Conservation (phyloP, 768 basidiomycete genomes). For the Cystoderma amianthinum region DNA sequence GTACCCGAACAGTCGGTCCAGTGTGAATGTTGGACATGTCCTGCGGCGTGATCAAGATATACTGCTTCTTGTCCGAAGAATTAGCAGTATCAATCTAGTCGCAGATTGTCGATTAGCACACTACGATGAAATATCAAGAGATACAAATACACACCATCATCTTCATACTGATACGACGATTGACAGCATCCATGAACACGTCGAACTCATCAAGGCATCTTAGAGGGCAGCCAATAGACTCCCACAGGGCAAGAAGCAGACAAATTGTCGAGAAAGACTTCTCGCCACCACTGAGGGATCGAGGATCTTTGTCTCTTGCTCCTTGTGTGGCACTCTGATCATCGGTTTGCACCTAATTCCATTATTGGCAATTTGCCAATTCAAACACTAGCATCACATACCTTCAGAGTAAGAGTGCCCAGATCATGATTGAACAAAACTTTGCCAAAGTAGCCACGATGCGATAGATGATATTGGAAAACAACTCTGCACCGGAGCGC, state of each 20-base stretch:
- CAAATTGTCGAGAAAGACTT: conserved; percentile 97
- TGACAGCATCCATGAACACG: conserved; percentile 95
- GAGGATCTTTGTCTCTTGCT: conserved; percentile 72
- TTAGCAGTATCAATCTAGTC: conserved; percentile 84
- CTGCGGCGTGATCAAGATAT: conserved; percentile 94
- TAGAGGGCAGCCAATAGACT: conserved; percentile 89
- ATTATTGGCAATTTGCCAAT: conserved; percentile 2
- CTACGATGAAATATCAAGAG: background rate
- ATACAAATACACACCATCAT: conserved; percentile 67
- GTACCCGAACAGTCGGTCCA: conserved; percentile 66
- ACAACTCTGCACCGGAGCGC: conserved; percentile 81
- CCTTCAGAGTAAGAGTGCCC: conserved; percentile 60
- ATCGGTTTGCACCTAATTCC: conserved; percentile 69
- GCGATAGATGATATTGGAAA: conserved; percentile 75
- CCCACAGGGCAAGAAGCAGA: conserved; percentile 91
- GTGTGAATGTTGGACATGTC: conserved; percentile 73
- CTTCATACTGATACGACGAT: conserved; percentile 87
- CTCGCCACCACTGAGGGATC: conserved; percentile 87
- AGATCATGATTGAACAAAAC: conserved; percentile 77
- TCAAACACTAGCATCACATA: conserved; percentile 13
- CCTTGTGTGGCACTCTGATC: conserved; percentile 63
- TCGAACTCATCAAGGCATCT: conserved; percentile 97
- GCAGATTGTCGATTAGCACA: background rate
- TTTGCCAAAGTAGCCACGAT: conserved; percentile 87
- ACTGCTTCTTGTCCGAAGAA: conserved; percentile 82